These are phyloP conservation scores for Sporothrix dimorphospora DNA, from an alignment of 2,329 filamentous ascomycete genomes.

Conservation along the genomic window DNA sequence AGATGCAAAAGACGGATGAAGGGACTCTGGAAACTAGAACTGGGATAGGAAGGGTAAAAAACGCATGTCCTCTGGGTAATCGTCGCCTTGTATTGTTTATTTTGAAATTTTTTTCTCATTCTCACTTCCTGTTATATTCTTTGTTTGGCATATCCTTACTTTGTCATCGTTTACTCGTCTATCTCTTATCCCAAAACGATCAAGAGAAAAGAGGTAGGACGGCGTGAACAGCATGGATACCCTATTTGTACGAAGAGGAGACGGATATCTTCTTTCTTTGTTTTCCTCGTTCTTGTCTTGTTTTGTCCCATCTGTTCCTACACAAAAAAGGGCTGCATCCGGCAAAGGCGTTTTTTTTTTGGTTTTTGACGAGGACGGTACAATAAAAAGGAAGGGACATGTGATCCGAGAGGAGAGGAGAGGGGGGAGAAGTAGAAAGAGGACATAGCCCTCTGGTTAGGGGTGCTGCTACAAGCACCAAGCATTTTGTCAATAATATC, in stretches of 20 bases:
- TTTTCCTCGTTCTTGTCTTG: background rate
- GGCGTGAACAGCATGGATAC: background rate
- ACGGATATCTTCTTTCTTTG: background rate
- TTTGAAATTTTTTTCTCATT: constrained; percentile 5
- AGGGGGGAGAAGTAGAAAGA: background rate
- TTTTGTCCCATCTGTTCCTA: background rate
- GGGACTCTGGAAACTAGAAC: background rate
- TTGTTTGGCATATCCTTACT: background rate
- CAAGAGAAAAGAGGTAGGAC: background rate
- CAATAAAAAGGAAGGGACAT: background rate
- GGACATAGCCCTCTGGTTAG: background rate
- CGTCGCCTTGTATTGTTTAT: background rate
- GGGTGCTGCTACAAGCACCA: background rate
- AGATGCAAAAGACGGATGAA: background rate
- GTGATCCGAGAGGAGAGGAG: background rate
- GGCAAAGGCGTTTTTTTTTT: constrained; percentile 15
- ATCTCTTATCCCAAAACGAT: too few species aligned
- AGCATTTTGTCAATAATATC: background rate
- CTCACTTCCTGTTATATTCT: background rate
- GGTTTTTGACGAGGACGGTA: background rate
- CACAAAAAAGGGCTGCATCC: constrained; percentile 17
- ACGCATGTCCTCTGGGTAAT: constrained; percentile 8
- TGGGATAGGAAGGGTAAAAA: constrained; percentile 10
- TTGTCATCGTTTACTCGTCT: background rate
- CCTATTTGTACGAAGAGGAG: constrained; percentile 2